Conservation (phyloP, 208 protist species). For the Trypanosoma cruzi region DNA sequence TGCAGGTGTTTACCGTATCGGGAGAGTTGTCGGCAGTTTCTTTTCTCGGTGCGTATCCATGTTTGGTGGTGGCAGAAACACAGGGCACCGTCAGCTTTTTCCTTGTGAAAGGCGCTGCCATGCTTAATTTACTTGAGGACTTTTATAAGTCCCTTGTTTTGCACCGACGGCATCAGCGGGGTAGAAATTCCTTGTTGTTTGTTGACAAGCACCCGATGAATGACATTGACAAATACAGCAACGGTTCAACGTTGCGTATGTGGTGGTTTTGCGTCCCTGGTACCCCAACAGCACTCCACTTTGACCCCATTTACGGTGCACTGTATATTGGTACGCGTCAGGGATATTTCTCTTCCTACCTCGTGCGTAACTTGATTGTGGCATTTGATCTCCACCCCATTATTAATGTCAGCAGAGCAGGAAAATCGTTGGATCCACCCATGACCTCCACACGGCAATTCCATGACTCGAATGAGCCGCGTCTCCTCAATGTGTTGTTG, state of each 20-base stretch:
- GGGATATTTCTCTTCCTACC: slow-evolving; percentile 68
- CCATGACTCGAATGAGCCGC: slow-evolving; percentile 35
- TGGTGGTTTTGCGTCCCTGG: slow-evolving; percentile 40
- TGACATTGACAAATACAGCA: slow-evolving; percentile 11
- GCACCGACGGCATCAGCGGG: slow-evolving; percentile 26
- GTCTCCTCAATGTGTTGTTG: slow-evolving; percentile 44
- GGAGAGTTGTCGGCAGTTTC: slow-evolving; percentile 60
- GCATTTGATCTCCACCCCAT: slow-evolving; percentile 65
- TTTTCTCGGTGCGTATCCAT: slow-evolving; percentile 79
- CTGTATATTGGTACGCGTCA: slow-evolving; percentile 77
- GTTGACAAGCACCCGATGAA: neutral
- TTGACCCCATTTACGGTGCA: slow-evolving; percentile 56
- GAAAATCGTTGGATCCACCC: slow-evolving; percentile 30
- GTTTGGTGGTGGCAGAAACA: slow-evolving; percentile 67
- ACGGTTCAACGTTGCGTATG: slow-evolving; percentile 4
- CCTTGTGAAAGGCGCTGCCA: slow-evolving; percentile 50
- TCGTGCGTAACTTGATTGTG: slow-evolving; percentile 62
- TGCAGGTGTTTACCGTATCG: slow-evolving; percentile 56
- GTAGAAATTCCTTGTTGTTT: neutral
- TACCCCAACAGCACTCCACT: slow-evolving; percentile 47
- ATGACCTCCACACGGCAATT: slow-evolving; percentile 35
- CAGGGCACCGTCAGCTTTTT: slow-evolving; percentile 58
- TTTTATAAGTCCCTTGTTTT: slow-evolving; percentile 45
- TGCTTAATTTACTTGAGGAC: slow-evolving; percentile 60
- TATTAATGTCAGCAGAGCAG: slow-evolving; percentile 1